Percentiles rank a stretch among this genome's conserved stretches.
Conservation (phyloP, 345 rosid species). For the Gossypium ekmanianum region DNA sequence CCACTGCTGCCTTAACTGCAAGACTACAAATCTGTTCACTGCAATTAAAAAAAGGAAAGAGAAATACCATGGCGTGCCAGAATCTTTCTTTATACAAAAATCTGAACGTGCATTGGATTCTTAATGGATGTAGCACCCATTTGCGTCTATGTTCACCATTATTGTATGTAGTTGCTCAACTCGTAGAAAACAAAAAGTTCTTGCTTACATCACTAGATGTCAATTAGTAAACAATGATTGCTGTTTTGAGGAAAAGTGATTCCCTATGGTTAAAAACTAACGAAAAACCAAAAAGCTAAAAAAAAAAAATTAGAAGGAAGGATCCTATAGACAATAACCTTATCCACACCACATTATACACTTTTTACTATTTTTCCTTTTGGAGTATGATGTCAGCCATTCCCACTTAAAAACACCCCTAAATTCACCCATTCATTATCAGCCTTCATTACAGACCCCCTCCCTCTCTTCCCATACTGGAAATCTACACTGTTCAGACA, state of each 20-base stretch:
- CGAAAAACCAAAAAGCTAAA: background rate
- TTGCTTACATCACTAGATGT: background rate
- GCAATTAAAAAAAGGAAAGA: background rate
- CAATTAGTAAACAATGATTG: background rate
- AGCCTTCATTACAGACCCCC: background rate
- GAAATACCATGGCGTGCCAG: background rate
- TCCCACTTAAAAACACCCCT: constrained; percentile 2
- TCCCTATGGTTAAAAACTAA: background rate
- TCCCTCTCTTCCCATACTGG: background rate
- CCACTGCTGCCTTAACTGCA: too few relatives aligned
- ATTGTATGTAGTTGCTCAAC: background rate
- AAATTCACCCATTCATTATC: background rate
- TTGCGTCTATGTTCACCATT: background rate
- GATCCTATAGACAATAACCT: background rate
- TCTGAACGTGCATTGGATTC: background rate
- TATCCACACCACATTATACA: background rate
- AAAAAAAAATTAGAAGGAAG: background rate
- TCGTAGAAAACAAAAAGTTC: too few relatives aligned
- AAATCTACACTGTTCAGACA: constrained; percentile 11
- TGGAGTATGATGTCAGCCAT: background rate
- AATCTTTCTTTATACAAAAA: background rate
- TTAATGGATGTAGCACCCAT: background rate
- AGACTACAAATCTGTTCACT: background rate
- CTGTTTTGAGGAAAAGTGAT: background rate
- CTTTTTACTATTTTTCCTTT: background rate